Base-by-base conservation (phyloP, 1,284 basidiomycete species). In the Meripilus lineatus region DNA sequence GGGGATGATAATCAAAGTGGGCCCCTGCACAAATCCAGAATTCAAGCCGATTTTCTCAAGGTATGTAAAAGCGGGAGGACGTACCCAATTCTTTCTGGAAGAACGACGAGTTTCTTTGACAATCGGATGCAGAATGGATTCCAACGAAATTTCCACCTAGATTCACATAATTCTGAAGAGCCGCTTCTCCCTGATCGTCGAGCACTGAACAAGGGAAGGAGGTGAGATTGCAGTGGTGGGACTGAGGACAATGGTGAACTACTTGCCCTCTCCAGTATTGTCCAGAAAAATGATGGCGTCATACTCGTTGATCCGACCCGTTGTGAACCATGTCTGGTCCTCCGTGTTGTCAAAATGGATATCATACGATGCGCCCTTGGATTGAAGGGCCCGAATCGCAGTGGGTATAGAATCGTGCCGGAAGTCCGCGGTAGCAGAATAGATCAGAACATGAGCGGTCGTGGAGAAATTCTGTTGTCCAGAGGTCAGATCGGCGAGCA, bases 351-450 rank as follows among this genome's bases (percentile, higher is more conserved):
- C 74, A 51, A 90, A 86, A 14, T 67, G 54, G 22, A 84, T 70
- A 44, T 74, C 65, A 54, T 72, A 69, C 13, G 58, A 49, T 6
- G 64, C 50, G 33, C 75, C 71, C 4, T 75, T 65, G 0, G 63
- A 51, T 20, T 68, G 61, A 37, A 89, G 70, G 1, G 80, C 79
- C 32, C 72, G 61, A 28, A 81, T 75, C 18, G 81, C 81, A 2
- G 77, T 80, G 0, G 86, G 85, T 46, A 91, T 90, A 2, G 83
- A 86, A 54, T 88, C 86, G 62, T 91, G 88, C 40, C 84, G 68
- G 55, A 72, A 82, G 14, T 67, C 69, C 30, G 58, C 54, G 0
- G 77, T 79, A 5, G 74, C 73, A 4, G 77, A 75, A 52, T 75
- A 81, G 23, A 82, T 71, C n/a, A 80, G 66, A 13, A 66, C 59